Evolutionary conservation across 352 stramenopile species (phyloP).

Genomic region (Globisporangium orthogonon): DNA sequence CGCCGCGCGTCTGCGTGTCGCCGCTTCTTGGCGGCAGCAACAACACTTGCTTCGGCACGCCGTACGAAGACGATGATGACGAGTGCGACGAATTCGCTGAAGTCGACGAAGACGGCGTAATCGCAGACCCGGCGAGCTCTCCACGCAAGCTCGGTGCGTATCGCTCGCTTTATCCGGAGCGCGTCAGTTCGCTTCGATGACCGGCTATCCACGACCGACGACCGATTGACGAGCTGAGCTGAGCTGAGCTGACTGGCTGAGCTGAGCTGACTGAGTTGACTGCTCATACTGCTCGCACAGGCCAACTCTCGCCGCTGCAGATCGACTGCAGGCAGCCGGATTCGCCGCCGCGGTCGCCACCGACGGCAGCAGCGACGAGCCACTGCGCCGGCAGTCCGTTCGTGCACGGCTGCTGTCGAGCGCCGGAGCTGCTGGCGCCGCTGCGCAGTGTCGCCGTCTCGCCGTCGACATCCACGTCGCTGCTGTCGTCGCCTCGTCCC

Average conservation of each 20-base stretch:
- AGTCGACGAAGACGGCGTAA: not conserved
- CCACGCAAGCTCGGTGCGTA: constrained; percentile 13
- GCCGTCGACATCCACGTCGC: not conserved
- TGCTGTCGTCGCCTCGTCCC: constrained; percentile 1
- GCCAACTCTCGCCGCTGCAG: constrained; percentile 6
- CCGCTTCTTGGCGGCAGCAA: constrained; percentile 11
- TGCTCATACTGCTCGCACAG: not conserved
- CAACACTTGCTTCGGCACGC: constrained; percentile 6
- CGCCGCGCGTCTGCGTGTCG: constrained; percentile 18
- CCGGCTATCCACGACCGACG: not conserved
- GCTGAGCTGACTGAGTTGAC: not conserved
- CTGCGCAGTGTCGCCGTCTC: not conserved
- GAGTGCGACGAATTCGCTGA: not conserved
- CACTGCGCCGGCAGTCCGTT: not conserved
- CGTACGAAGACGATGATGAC: constrained; percentile 5
- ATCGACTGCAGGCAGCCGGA: constrained; percentile 6
- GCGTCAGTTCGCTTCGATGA: not conserved
- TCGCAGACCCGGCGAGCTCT: not conserved
- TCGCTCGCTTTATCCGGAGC: not conserved
- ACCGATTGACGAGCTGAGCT: not conserved
- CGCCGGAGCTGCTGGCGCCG: constrained; percentile 6
- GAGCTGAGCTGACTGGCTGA: not conserved
- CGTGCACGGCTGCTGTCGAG: not conserved
- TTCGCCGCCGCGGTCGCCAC: constrained; percentile 1
- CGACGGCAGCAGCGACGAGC: not conserved